Evolutionary conservation across 2,329 filamentous ascomycete genomes (phyloP).

Genomic region (Lachnum nothofagi): DNA sequence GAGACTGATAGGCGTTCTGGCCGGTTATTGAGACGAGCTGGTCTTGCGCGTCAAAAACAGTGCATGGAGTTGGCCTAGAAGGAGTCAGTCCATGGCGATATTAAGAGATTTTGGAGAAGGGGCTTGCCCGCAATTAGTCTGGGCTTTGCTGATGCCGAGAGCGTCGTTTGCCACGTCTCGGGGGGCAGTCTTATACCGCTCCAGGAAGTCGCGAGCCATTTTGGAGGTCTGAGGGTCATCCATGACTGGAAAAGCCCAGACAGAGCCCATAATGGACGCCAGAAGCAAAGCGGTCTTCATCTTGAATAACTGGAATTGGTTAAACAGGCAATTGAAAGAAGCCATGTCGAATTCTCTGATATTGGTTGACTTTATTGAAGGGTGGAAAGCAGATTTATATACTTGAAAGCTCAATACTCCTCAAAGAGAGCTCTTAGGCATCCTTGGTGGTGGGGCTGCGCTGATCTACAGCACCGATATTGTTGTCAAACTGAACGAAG

Average conservation of each 20-base stretch:
- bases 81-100: neutral
- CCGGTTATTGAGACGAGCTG: constrained; percentile 7
- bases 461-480: too few species aligned
- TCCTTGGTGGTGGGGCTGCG: too few species aligned
- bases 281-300: too few species aligned
- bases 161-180: constrained; percentile 2
- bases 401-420: too few species aligned
- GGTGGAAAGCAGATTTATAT: too few species aligned
- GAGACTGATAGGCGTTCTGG: constrained; percentile 4
- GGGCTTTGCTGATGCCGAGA: constrained; percentile 1
- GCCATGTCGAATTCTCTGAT: too few species aligned
- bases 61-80: constrained; percentile 3
- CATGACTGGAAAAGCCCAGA: constrained; percentile 5
- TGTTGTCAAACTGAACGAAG: too few species aligned
- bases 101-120: neutral
- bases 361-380: too few species aligned
- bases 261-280: neutral
- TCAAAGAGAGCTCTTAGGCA: too few species aligned
- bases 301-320: too few species aligned
- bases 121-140: constrained; percentile 6
- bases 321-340: too few species aligned
- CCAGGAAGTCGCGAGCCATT: constrained; percentile 1
- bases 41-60: constrained; percentile 1
- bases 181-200: neutral
- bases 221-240: constrained; percentile 1